Percentiles rank a stretch among this genome's conserved stretches.
Evolutionary conservation across 345 rosid genomes (phyloP).

Genomic region (Iberis pinnata): DNA sequence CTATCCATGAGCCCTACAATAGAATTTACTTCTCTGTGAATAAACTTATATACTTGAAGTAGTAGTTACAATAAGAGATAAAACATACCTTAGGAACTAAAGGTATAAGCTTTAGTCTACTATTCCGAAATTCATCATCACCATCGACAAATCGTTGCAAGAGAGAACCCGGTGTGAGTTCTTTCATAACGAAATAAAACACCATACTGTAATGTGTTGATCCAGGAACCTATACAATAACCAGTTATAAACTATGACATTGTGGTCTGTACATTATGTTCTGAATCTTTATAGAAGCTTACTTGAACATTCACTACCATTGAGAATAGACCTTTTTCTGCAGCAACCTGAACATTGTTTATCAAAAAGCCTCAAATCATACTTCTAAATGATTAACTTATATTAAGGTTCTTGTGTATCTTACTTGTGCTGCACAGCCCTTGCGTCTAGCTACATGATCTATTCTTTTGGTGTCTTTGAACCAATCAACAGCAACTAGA

Average conservation of each 20-base stretch:
- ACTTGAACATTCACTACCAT: conserved; percentile 70
- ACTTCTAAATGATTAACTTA: background rate
- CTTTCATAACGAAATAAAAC: conserved; percentile 71
- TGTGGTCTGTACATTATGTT: background rate
- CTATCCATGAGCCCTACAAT: conserved; percentile 95
- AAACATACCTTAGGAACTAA: conserved; percentile 75
- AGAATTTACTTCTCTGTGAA: background rate
- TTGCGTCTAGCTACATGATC: conserved; percentile 91
- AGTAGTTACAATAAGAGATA: conserved; percentile 8
- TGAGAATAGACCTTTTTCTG: conserved; percentile 62
- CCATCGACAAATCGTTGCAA: conserved; percentile 93
- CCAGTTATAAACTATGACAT: background rate
- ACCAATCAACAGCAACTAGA: conserved; percentile 99
- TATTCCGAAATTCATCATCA: conserved; percentile 94
- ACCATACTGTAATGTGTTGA: conserved; percentile 98
- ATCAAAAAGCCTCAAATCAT: conserved; percentile 10
- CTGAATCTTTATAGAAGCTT: conserved; percentile 24
- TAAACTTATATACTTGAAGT: conserved; percentile 7
- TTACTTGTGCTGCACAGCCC: conserved; percentile 96
- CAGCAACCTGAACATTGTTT: conserved; percentile 51
- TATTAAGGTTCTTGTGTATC: conserved; percentile 1
- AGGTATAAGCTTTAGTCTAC: conserved; percentile 89
- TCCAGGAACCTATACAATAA: conserved; percentile 62
- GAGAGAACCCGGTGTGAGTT: conserved; percentile 64
- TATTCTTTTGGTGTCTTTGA: conserved; percentile 91